A percentile compares a stretch with the other conserved stretches of the same genome.
phyloP scores from a whole-genome alignment of 2,329 filamentous ascomycete genomes.

The Juglanconis juglandina region DNA sequence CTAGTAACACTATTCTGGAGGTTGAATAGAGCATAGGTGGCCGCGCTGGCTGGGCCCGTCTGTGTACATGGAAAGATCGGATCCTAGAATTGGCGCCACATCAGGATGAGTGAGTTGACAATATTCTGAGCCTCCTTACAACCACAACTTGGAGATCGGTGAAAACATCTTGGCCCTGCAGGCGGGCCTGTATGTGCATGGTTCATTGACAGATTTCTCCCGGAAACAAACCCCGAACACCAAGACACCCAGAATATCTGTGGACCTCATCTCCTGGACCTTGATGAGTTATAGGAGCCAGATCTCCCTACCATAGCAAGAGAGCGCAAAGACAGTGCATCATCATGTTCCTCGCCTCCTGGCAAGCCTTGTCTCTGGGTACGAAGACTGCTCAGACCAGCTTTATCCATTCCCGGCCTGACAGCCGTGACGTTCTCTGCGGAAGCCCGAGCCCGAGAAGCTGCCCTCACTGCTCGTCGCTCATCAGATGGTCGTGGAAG shows the following conservation, averaged over 20 bases:
- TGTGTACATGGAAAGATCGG: too few relatives aligned
- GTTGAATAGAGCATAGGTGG: too few relatives aligned
- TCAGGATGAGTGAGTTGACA: too few relatives aligned
- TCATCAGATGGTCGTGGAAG: constrained; percentile 3
- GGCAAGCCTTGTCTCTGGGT: constrained; percentile 13
- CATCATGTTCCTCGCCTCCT: constrained; percentile 13
- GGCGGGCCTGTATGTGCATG: too few relatives aligned
- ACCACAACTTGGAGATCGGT: too few relatives aligned
- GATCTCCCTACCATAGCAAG: constrained; percentile 17
- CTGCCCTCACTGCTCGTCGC: not conserved
- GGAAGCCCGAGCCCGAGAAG: constrained; percentile 1
- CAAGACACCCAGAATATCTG: not conserved
- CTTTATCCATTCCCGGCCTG: constrained; percentile 16
- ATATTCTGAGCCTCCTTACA: too few relatives aligned
- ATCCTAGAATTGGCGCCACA: too few relatives aligned
- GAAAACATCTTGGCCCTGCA: too few relatives aligned
- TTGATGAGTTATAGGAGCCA: constrained; percentile 9
- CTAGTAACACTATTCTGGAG: too few relatives aligned
- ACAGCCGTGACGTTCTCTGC: constrained; percentile 4
- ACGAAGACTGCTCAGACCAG: constrained; percentile 13
- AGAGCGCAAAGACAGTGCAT: constrained; percentile 13
- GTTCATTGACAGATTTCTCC: not conserved
- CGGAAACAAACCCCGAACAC: not conserved
- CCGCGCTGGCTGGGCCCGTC: too few relatives aligned
- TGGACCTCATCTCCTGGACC: constrained; percentile 5